Percentiles rank a stretch among this genome's conserved stretches.
These are phyloP conservation scores for Phytophthora sp. DNA, from an alignment of 352 stramenopile species.

Conservation along the genomic window DNA sequence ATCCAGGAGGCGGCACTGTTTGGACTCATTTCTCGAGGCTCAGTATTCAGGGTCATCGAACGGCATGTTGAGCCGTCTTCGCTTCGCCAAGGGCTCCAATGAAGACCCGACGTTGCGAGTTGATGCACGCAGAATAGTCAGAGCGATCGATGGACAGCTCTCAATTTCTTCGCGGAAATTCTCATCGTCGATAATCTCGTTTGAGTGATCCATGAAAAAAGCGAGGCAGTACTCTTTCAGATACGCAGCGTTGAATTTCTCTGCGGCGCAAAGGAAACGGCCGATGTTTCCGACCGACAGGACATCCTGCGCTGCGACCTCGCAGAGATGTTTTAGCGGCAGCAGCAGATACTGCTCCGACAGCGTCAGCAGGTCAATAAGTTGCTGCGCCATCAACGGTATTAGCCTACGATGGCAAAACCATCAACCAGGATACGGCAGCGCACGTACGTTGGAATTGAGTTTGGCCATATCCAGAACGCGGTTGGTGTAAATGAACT, in stretches of 20 bases:
- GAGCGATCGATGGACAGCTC: constrained; percentile 70
- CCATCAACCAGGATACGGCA: not conserved
- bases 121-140: constrained; percentile 79
- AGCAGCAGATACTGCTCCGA: constrained; percentile 84
- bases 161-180: constrained; percentile 86
- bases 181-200: constrained; percentile 83
- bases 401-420: not conserved
- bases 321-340: constrained; percentile 79
- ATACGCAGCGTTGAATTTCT: constrained; percentile 86
- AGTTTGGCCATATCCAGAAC: constrained; percentile 82
- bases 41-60: constrained; percentile 79
- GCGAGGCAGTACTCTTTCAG: constrained; percentile 84
- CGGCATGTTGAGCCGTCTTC: constrained; percentile 83
- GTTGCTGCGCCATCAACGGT: constrained; percentile 52
- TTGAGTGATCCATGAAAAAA: constrained; percentile 79
- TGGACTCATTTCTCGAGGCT: constrained; percentile 16
- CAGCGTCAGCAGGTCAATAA: constrained; percentile 83
- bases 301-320: constrained; percentile 73
- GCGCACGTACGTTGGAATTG: constrained; percentile 62
- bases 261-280: constrained; percentile 79
- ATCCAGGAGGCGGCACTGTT: constrained; percentile 8
- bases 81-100: constrained; percentile 59
- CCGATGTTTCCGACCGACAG: constrained; percentile 77
- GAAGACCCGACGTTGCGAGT: constrained; percentile 36
- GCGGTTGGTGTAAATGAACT: constrained; percentile 94